Evolutionary conservation across 306 rosid species (phyloP), one percentile per base, ranked within the genome.

Genomic region (Hippophae rhamnoides): DNA sequence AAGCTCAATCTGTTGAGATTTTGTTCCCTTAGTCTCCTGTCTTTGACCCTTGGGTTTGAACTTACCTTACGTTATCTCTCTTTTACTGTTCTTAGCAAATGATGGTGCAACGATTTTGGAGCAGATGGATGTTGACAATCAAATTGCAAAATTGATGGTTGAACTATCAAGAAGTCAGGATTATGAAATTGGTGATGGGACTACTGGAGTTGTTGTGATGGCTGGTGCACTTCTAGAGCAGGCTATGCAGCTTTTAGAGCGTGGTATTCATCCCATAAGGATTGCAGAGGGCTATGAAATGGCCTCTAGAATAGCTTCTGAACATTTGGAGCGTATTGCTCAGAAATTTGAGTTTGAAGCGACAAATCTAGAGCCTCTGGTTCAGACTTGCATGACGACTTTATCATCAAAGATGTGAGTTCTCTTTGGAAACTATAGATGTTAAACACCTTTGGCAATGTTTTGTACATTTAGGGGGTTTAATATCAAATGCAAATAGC

Each of bases 111-210:
- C 99, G 4, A 89, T 93, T 70, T 73, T 93, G 80, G 94, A 89
- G 74, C 87, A 80, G 78, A 93, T 93, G 99, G 99, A 93, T 54
- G 97, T 93, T 6, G 94, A 86, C 75, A 93, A 93, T 69, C 99
- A 93, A 69, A 93, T 93, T 60, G 99, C 99, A 0, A 93, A 93
- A 72, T 69, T 93, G 72, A 89, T 93, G 99, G 99, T 93, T 47
- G 95, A 93, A 64, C 64, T 93, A 7, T 93, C 99, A 2, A 77
- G 84, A 68, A 93, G 99, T 58, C 99, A 93, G 81, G 99, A 93
- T 65, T 93, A 93, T 63, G 99, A 89, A 59, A 93, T 93, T 26
- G 99, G 99, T n/a, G 99, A 93, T 66, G 99, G 99, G 42, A 93
- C 99, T 44, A 93, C 99, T 25, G 99, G 99, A 1, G 99, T 93